phyloP scores from a whole-genome alignment of 2,329 filamentous ascomycete species.

The Colletotrichum viniferum region DNA sequence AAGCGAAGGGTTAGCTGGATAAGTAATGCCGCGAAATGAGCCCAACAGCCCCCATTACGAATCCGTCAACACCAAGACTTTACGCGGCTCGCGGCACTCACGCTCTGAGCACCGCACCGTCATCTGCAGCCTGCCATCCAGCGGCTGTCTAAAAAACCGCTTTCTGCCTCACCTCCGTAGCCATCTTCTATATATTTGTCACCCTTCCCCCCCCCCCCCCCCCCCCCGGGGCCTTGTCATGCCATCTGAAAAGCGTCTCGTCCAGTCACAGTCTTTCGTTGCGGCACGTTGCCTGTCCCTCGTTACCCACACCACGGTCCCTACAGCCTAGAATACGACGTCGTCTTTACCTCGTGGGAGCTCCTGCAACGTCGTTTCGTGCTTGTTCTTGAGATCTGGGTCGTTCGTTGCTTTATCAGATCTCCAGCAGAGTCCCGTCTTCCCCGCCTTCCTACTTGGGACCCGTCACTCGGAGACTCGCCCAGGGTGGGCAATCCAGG shows the following conservation, averaged over 20 bases:
- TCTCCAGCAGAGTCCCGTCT: background rate
- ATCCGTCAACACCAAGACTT: constrained; percentile 6
- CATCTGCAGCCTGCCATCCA: background rate
- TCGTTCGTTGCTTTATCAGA: background rate
- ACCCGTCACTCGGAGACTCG: background rate
- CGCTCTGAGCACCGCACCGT: background rate
- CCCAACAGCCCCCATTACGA: background rate
- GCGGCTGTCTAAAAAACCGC: background rate
- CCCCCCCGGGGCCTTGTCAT: background rate
- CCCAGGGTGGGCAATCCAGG: background rate
- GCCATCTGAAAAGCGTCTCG: background rate
- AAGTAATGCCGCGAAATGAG: background rate
- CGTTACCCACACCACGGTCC: background rate
- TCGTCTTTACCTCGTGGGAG: background rate
- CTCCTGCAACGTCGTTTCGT: constrained; percentile 13
- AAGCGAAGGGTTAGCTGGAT: background rate
- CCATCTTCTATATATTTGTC: background rate
- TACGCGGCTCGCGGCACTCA: background rate
- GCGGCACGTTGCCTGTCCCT: constrained; percentile 12
- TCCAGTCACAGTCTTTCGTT: constrained; percentile 15
- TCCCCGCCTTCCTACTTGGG: background rate
- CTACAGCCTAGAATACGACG: background rate
- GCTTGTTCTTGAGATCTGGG: background rate
- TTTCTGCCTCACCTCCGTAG: background rate
- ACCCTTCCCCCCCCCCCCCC: background rate